phyloP scores from a whole-genome alignment of 2,329 filamentous ascomycete species.

The Lecanicillium sp. region DNA sequence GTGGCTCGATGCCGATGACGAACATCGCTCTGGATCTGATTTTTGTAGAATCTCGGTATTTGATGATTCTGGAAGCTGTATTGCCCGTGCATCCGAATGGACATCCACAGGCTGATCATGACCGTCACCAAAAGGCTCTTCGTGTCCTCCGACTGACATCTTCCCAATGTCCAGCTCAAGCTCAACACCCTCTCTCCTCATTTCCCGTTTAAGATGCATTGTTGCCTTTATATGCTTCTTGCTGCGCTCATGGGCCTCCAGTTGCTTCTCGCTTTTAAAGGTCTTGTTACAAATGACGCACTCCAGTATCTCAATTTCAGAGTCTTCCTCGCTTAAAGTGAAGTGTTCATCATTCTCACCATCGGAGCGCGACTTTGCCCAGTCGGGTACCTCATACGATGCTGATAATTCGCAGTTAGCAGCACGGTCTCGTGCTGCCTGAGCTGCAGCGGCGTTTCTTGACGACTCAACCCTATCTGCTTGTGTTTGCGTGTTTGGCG shows the following conservation, averaged over 20 bases:
- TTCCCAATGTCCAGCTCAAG: slow-evolving; percentile 43
- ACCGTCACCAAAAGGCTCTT: no score
- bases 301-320: slow-evolving; percentile 54
- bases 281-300: slow-evolving; percentile 72
- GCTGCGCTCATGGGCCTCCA: slow-evolving; percentile 86
- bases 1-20: not conserved
- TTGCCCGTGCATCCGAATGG: no score
- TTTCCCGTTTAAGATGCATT: slow-evolving; percentile 69
- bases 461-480: slow-evolving; percentile 72
- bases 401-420: slow-evolving; percentile 70
- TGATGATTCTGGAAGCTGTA: no score
- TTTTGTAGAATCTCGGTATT: no score
- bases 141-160: no score
- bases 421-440: slow-evolving; percentile 75
- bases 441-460: slow-evolving; percentile 71
- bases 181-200: slow-evolving; percentile 70
- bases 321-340: slow-evolving; percentile 48
- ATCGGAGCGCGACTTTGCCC: slow-evolving; percentile 57
- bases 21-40: no score
- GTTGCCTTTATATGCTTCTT: slow-evolving; percentile 92
- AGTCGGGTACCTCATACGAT: slow-evolving; percentile 60
- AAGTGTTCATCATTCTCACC: slow-evolving; percentile 52
- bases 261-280: slow-evolving; percentile 90
- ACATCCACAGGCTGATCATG: no score
- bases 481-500: slow-evolving; percentile 68